Evolutionary conservation across 2,329 filamentous ascomycete species (phyloP).

Genomic region (Calonectria crousiana): DNA sequence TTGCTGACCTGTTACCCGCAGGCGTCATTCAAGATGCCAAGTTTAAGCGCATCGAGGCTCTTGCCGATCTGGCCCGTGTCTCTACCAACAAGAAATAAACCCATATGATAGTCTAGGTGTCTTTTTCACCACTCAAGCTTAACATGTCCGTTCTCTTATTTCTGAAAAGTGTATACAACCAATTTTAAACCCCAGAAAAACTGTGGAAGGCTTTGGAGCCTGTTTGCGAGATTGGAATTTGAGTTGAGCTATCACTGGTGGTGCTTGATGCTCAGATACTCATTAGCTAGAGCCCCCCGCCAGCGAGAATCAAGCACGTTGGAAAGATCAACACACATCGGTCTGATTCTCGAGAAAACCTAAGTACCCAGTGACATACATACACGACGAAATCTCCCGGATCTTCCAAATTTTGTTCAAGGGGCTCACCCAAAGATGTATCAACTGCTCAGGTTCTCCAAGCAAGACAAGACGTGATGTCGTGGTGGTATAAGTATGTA

Average conservation of each 20-base stretch:
- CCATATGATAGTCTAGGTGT: not conserved
- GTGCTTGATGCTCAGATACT: not conserved
- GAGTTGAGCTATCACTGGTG: not conserved
- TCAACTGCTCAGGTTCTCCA: too few species aligned
- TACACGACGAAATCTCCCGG: too few species aligned
- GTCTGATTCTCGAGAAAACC: too few species aligned
- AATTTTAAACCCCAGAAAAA: not conserved
- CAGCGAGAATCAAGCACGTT: not conserved
- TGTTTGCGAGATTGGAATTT: not conserved
- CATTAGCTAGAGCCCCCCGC: not conserved
- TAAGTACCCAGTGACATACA: too few species aligned
- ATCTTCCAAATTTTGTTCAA: too few species aligned
- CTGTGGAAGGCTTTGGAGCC: too few species aligned
- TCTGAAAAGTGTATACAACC: not conserved
- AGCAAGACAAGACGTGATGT: too few species aligned
- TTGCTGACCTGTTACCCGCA: conserved; percentile 47
- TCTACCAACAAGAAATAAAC: conserved; percentile 49
- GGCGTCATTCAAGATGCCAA: conserved; percentile 81
- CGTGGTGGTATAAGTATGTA: too few species aligned
- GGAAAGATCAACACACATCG: too few species aligned
- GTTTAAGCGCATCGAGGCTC: conserved; percentile 80
- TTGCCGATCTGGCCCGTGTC: conserved; percentile 72
- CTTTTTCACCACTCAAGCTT: not conserved
- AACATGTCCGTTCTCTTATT: too few species aligned
- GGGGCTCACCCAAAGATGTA: too few species aligned